A percentile compares a stretch with the other conserved stretches of the same genome.
These are phyloP conservation scores for Fusarium sp. DNA, from an alignment of 2,329 filamentous ascomycete genomes.

Conservation along the genomic window DNA sequence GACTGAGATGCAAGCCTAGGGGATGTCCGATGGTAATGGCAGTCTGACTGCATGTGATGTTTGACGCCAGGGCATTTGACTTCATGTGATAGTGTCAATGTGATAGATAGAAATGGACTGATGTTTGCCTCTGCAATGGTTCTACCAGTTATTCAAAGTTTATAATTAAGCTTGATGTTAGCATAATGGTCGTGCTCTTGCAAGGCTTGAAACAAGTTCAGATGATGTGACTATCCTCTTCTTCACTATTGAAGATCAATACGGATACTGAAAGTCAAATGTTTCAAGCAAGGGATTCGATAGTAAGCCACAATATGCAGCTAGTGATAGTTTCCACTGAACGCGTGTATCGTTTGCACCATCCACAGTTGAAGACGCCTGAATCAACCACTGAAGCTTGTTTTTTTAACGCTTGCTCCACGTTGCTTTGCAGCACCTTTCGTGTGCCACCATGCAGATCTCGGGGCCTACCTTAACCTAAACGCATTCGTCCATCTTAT, in stretches of 20 bases:
- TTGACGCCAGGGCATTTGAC: constrained; percentile 18
- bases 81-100: constrained; percentile 3
- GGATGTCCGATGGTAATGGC: background rate
- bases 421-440: constrained; percentile 24
- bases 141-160: background rate
- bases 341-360: constrained; percentile 29
- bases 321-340: constrained; percentile 9
- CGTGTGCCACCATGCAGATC: constrained; percentile 26
- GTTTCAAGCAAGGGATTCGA: background rate
- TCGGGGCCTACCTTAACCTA: constrained; percentile 6
- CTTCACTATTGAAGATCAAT: background rate
- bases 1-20: constrained; percentile 17
- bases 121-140: background rate
- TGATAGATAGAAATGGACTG: background rate
- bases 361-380: background rate
- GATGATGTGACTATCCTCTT: background rate
- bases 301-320: constrained; percentile 12
- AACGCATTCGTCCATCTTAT: constrained; percentile 14
- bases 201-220: background rate
- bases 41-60: constrained; percentile 1
- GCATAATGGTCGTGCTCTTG: background rate
- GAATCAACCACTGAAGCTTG: constrained; percentile 27
- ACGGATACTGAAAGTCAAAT: background rate
- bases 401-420: constrained; percentile 36
- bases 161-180: background rate